Evolutionary conservation across 441 rosid species (phyloP).

Genomic region (Gossypium schwendimanii): DNA sequence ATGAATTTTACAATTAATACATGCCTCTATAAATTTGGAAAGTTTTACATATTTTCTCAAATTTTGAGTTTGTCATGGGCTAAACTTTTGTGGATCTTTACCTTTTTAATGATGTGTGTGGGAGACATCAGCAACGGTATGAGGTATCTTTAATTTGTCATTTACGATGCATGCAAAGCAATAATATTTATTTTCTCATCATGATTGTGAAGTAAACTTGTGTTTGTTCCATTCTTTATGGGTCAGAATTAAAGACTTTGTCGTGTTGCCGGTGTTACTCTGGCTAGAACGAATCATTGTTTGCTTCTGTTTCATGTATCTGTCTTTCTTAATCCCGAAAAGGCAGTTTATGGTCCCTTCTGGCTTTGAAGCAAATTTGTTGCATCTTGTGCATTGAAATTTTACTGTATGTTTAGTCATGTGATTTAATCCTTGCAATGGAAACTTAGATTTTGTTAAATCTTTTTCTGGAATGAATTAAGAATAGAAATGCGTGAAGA

Average conservation of each 20-base stretch:
- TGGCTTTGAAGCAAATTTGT: neutral
- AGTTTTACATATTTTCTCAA: neutral
- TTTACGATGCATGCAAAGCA: neutral
- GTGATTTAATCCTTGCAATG: neutral
- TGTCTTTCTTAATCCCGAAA: neutral
- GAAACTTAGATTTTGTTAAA: neutral
- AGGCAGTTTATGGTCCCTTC: neutral
- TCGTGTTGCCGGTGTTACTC: neutral
- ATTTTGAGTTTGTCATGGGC: neutral
- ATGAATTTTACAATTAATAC: neutral
- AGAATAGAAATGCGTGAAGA: neutral
- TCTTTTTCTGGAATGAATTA: neutral
- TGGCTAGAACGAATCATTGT: neutral
- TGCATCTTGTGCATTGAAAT: neutral
- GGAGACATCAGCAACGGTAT: neutral
- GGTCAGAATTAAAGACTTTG: conserved; percentile 4
- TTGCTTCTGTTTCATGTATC: neutral
- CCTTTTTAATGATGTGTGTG: neutral
- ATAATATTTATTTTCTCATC: neutral
- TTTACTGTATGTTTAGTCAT: neutral
- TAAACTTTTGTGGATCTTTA: conserved; percentile 8
- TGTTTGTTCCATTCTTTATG: conserved; percentile 1
- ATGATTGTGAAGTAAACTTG: neutral
- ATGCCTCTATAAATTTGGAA: conserved; percentile 1
- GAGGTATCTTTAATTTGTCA: conserved; percentile 1